Percentiles rank a stretch among this genome's conserved stretches.
These are phyloP conservation scores for Stereocaulon alpinum DNA, from an alignment of 495 filamentous ascomycete genomes.

Conservation along the genomic window DNA sequence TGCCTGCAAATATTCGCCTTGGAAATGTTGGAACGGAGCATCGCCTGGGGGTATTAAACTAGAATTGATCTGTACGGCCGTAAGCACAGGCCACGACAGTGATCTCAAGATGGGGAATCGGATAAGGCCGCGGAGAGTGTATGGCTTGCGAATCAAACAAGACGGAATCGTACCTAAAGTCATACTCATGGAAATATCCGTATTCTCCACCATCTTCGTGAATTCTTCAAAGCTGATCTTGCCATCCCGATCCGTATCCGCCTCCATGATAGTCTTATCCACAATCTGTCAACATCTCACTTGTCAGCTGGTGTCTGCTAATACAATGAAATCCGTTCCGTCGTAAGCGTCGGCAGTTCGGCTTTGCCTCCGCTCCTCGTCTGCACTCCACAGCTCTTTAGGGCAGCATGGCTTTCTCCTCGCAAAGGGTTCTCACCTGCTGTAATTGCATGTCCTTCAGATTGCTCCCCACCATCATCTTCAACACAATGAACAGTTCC, in stretches of 20 bases:
- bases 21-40: no score
- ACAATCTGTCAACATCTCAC: conserved; percentile 41
- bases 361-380: no score
- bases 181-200: conserved; percentile 97
- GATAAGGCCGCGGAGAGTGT: no score
- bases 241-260: conserved; percentile 87
- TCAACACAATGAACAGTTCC: conserved; percentile 96
- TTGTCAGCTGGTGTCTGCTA: background rate
- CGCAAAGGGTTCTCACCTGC: conserved; percentile 40
- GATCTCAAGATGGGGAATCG: no score
- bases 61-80: conserved; percentile 19
- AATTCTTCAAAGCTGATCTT: conserved; percentile 99
- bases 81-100: background rate
- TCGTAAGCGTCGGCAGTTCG: no score
- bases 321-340: background rate
- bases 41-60: background rate
- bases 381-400: no score
- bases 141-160: background rate
- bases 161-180: conserved; percentile 60
- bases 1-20: background rate
- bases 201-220: conserved; percentile 96
- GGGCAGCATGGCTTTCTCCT: no score
- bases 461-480: conserved; percentile 99
- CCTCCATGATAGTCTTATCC: conserved; percentile 99
- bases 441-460: conserved; percentile 98